Evolutionary conservation across 257 asterid genomes (phyloP).

Genomic region (Forsythia suspensa): DNA sequence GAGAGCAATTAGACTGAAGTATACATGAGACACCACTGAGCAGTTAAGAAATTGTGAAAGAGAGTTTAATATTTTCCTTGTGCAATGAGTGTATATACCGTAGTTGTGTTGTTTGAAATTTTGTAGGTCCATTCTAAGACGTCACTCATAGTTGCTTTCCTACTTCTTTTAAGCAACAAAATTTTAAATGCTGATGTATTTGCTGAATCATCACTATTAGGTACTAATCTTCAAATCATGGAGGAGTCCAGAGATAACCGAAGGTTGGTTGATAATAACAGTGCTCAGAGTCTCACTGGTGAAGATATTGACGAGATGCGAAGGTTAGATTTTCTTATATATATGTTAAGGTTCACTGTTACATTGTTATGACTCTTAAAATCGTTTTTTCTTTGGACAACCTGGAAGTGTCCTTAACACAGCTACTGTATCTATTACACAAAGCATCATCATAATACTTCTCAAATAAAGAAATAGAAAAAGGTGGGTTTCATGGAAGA

Average conservation of each 20-base stretch:
- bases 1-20: not conserved
- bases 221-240: constrained; percentile 34
- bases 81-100: not conserved
- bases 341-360: not conserved
- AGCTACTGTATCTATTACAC: not conserved
- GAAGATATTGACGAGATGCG: constrained; percentile 83
- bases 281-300: constrained; percentile 82
- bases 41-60: not conserved
- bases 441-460: not conserved
- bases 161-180: not conserved
- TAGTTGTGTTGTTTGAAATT: not conserved
- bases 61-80: not conserved
- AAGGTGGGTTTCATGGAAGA: too few relatives aligned
- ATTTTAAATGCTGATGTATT: constrained; percentile 21
- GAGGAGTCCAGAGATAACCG: constrained; percentile 82
- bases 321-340: constrained; percentile 40
- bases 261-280: constrained; percentile 78
- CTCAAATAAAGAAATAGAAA: too few relatives aligned
- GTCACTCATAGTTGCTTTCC: constrained; percentile 4
- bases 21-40: not conserved
- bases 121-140: not conserved
- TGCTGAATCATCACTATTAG: constrained; percentile 35
- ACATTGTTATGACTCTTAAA: constrained; percentile 14
- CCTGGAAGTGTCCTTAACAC: not conserved
- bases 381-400: not conserved